phyloP scores from a whole-genome alignment of 106 monocot species.

The Agapanthus africanus region DNA sequence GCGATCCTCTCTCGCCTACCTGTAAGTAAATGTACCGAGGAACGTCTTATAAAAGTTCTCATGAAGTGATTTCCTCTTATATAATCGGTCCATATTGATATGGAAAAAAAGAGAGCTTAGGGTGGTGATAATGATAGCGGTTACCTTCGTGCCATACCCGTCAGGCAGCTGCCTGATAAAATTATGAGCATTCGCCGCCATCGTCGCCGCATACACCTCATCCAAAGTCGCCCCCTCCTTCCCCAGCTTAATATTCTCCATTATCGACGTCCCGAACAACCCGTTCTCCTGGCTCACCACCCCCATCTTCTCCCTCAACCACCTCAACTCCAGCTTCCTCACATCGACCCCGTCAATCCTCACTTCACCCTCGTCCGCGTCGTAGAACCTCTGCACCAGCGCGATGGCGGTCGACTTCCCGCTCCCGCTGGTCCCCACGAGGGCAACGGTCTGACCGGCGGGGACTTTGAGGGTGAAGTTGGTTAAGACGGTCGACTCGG shows the following conservation, averaged over 20 bases:
- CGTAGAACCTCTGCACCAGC: slow-evolving; percentile 69
- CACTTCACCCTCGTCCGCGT: slow-evolving; percentile 35
- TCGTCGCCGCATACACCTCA: slow-evolving; percentile 56
- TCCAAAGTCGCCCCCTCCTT: slow-evolving; percentile 51
- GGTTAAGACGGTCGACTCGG: slow-evolving; percentile 31
- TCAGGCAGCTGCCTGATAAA: slow-evolving; percentile 63
- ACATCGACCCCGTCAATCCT: slow-evolving; percentile 60
- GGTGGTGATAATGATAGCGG: too few relatives aligned
- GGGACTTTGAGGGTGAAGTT: slow-evolving; percentile 46
- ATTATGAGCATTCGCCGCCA: slow-evolving; percentile 69
- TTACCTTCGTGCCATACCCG: slow-evolving; percentile 74
- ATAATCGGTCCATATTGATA: too few relatives aligned
- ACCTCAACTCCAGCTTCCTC: slow-evolving; percentile 42
- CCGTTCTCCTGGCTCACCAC: slow-evolving; percentile 78
- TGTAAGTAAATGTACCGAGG: slow-evolving; percentile 10
- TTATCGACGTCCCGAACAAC: slow-evolving; percentile 60
- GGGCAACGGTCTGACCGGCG: slow-evolving; percentile 53
- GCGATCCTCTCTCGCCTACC: slow-evolving; percentile 68
- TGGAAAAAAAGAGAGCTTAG: too few relatives aligned
- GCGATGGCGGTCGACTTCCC: slow-evolving; percentile 72
- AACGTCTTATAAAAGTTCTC: too few relatives aligned
- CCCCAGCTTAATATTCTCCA: slow-evolving; percentile 67
- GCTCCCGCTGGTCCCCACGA: slow-evolving; percentile 66
- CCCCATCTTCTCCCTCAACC: slow-evolving; percentile 68
- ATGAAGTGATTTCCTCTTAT: too few relatives aligned